Conservation (phyloP, 2,329 filamentous ascomycete genomes). For the Rhinocladiella mackenziei region DNA sequence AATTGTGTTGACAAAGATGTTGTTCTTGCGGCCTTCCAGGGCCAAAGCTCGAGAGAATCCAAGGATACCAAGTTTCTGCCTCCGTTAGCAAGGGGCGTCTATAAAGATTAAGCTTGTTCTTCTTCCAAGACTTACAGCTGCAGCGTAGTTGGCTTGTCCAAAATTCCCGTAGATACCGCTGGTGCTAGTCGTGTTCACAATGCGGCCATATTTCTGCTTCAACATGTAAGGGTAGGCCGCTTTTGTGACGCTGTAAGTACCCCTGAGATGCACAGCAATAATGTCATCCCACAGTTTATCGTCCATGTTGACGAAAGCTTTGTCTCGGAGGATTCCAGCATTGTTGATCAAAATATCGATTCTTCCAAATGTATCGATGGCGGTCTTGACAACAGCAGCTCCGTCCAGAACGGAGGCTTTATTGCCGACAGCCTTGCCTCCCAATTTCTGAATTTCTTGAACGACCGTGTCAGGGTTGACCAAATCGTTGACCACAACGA, state of each 20-base stretch:
- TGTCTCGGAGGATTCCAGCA: constrained; percentile 93
- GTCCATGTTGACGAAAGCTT: constrained; percentile 97
- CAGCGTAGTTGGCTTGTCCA: constrained; percentile 95
- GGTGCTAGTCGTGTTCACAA: constrained; percentile 95
- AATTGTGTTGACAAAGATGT: constrained; percentile 97
- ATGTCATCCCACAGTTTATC: constrained; percentile 91
- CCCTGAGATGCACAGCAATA: constrained; percentile 84
- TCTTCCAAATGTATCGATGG: constrained; percentile 88
- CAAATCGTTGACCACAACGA: constrained; percentile 94
- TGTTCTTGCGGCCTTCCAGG: constrained; percentile 91
- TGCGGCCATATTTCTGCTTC: constrained; percentile 96
- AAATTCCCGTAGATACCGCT: constrained; percentile 99
- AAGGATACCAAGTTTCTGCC: constrained; percentile 81
- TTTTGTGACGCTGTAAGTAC: constrained; percentile 95
- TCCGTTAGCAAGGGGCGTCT: constrained; percentile 1
- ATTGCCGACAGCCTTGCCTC: constrained; percentile 85
- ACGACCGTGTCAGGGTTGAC: constrained; percentile 86
- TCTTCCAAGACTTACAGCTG: constrained; percentile 59
- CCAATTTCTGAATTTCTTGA: constrained; percentile 82
- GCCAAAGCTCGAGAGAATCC: constrained; percentile 92
- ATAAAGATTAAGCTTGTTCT: neutral
- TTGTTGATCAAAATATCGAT: constrained; percentile 98
- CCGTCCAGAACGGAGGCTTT: constrained; percentile 93
- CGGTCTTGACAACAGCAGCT: constrained; percentile 82
- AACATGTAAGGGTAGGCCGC: constrained; percentile 96